Evolutionary conservation across 139 green algal genomes (phyloP), one percentile per base, ranked within the genome.

Genomic region (Chlorella sp.): DNA sequence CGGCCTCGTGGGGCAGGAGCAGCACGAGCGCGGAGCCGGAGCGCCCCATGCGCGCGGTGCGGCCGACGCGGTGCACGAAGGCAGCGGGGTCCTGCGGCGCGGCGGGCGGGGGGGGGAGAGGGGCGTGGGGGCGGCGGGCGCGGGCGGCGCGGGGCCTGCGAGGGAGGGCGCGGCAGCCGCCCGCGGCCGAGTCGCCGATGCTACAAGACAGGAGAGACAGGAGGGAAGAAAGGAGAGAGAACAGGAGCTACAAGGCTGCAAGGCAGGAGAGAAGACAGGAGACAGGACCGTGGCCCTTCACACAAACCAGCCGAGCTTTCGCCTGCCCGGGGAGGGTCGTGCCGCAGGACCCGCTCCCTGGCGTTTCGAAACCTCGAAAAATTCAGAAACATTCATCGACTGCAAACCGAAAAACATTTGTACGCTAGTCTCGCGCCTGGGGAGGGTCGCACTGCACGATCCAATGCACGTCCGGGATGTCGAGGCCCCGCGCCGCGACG

Each of bases 41-140:
- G 17, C 87, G 83, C 12, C 95, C 95, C 93, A 97, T 97, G 66
- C 95, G 90, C 0, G 94, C 95, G 41, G 94, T 97, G 50, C 95
- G 88, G 0, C 95, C 95, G 31, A 93, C 91, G 8, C 94, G 67
- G 72, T 97, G 93, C 55, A 96, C 78, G 74, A 97, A 95, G 3
- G 93, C 85, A 9, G 82, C 82, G 1, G 94, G 95, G 76, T 99
- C 95, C 79, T 97, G 91, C 6, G 87, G 85, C 4, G 77, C n/a
- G n/a, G n/a, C n/a, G n/a, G n/a, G n/a, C n/a, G n/a, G n/a, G n/a
- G n/a, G n/a, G n/a, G n/a, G n/a, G n/a, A n/a, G n/a, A n/a, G n/a
- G n/a, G n/a, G n/a, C n/a, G n/a, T n/a, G n/a, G n/a, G n/a, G n/a
- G n/a, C n/a, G n/a, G n/a, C n/a, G n/a, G n/a, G n/a, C n/a, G n/a